Percentiles rank a stretch among this genome's conserved stretches.
phyloP scores from a whole-genome alignment of 306 rosid species.

The Pachyrhizus erosus region DNA sequence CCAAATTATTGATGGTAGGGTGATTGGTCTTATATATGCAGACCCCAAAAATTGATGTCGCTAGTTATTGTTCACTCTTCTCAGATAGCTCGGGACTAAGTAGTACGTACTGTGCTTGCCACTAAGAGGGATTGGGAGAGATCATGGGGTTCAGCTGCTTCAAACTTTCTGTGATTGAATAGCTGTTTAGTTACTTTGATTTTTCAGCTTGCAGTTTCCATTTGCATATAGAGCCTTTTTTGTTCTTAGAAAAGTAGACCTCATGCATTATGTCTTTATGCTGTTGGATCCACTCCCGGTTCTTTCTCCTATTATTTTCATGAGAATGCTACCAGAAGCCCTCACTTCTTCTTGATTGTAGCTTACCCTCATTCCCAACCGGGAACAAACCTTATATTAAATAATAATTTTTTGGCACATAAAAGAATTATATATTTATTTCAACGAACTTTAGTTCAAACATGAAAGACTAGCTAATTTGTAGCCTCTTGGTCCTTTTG shows the following conservation, averaged over 20 bases:
- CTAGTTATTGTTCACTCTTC: constrained; percentile 35
- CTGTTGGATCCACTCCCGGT: constrained; percentile 36
- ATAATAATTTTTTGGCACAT: neutral
- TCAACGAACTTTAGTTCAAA: neutral
- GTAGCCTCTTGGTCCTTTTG: neutral
- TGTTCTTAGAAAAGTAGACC: constrained; percentile 35
- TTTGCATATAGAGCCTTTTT: constrained; percentile 38
- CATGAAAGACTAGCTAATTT: neutral
- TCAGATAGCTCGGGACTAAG: constrained; percentile 9
- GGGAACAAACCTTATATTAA: constrained; percentile 31
- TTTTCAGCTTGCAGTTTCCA: constrained; percentile 44
- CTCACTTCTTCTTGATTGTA: constrained; percentile 34
- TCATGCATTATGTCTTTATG: constrained; percentile 41
- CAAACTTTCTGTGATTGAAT: constrained; percentile 46
- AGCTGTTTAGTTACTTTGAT: constrained; percentile 44
- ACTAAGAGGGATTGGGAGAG: constrained; percentile 24
- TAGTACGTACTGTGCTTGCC: constrained; percentile 44
- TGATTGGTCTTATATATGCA: constrained; percentile 45
- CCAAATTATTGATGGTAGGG: constrained; percentile 34
- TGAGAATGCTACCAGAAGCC: constrained; percentile 30
- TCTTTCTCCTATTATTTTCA: constrained; percentile 41
- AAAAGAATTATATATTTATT: neutral
- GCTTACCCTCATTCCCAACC: constrained; percentile 45
- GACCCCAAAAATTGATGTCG: constrained; percentile 44
- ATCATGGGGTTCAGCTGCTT: constrained; percentile 38